phyloP scores from a whole-genome alignment of 108 stramenopile genomes.

The Fragilariopsis cylindrus region DNA sequence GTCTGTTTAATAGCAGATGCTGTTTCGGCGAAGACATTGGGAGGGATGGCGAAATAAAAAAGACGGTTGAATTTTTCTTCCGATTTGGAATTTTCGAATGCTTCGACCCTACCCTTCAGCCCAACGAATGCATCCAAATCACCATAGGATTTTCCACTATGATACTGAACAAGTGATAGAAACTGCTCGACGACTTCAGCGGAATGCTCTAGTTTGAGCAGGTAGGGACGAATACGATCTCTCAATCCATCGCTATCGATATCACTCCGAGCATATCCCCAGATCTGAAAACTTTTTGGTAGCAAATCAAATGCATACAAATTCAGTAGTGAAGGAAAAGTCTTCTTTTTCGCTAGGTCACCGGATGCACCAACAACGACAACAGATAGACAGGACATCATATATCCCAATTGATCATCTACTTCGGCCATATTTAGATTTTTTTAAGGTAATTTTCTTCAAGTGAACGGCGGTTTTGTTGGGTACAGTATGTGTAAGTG shows the following conservation, averaged over 20 bases:
- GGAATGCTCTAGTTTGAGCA: conserved; percentile 32
- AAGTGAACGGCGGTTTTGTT: background rate
- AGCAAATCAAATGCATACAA: conserved; percentile 79
- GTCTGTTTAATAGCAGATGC: conserved; percentile 73
- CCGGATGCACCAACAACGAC: conserved; percentile 85
- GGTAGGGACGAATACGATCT: conserved; percentile 67
- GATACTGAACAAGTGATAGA: conserved; percentile 71
- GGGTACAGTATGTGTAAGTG: background rate
- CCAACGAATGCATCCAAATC: conserved; percentile 66
- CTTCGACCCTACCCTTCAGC: conserved; percentile 16
- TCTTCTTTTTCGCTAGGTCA: conserved; percentile 98
- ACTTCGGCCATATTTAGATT: background rate
- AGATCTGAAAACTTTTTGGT: conserved; percentile 69
- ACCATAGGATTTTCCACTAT: conserved; percentile 78
- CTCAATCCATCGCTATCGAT: conserved; percentile 85
- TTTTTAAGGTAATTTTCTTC: background rate
- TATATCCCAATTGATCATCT: conserved; percentile 14
- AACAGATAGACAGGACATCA: conserved; percentile 34
- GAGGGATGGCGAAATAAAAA: conserved; percentile 98
- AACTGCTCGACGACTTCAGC: conserved; percentile 68
- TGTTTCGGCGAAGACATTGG: conserved; percentile 91
- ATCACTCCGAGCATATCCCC: conserved; percentile 91
- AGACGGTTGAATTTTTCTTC: conserved; percentile 59
- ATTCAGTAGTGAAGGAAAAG: conserved; percentile 89
- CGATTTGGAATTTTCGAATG: conserved; percentile 5